Percentiles rank a stretch among this genome's conserved stretches.
Conservation (phyloP, 2,329 filamentous ascomycete species). For the Pezicula rhizophila region DNA sequence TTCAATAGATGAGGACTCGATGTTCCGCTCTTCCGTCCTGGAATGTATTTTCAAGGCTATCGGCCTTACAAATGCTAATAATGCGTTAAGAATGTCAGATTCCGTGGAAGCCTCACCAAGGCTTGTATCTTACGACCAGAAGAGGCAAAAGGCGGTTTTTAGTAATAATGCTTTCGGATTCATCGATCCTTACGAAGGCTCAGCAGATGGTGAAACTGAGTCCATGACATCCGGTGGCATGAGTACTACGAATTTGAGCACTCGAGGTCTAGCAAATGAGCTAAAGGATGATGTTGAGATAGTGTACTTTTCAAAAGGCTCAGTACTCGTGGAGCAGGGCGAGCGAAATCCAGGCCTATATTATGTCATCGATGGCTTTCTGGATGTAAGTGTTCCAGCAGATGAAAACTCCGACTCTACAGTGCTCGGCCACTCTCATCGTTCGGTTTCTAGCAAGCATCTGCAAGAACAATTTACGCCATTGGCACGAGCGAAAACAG, state of each 20-base stretch:
- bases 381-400: slow-evolving; percentile 83
- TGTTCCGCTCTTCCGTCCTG: slow-evolving; percentile 84
- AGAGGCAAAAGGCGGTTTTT: slow-evolving; percentile 72
- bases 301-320: slow-evolving; percentile 92
- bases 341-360: slow-evolving; percentile 95
- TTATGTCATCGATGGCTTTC: slow-evolving; percentile 94
- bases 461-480: slow-evolving; percentile 35
- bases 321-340: slow-evolving; percentile 90
- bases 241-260: slow-evolving; percentile 52
- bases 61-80: slow-evolving; percentile 66
- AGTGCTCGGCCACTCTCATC: slow-evolving; percentile 22
- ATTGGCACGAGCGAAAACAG: slow-evolving; percentile 37
- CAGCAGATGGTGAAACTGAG: slow-evolving; percentile 77
- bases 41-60: slow-evolving; percentile 96
- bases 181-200: slow-evolving; percentile 76
- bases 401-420: slow-evolving; percentile 33
- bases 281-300: slow-evolving; percentile 92
- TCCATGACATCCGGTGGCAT: slow-evolving; percentile 70
- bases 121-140: slow-evolving; percentile 77
- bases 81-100: slow-evolving; percentile 57
- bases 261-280: slow-evolving; percentile 65
- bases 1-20: slow-evolving; percentile 76
- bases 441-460: slow-evolving; percentile 14
- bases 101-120: slow-evolving; percentile 83
- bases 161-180: slow-evolving; percentile 82